phyloP scores from a whole-genome alignment of 2,329 filamentous ascomycete species.

The Aspergillus pseudotamarii region DNA sequence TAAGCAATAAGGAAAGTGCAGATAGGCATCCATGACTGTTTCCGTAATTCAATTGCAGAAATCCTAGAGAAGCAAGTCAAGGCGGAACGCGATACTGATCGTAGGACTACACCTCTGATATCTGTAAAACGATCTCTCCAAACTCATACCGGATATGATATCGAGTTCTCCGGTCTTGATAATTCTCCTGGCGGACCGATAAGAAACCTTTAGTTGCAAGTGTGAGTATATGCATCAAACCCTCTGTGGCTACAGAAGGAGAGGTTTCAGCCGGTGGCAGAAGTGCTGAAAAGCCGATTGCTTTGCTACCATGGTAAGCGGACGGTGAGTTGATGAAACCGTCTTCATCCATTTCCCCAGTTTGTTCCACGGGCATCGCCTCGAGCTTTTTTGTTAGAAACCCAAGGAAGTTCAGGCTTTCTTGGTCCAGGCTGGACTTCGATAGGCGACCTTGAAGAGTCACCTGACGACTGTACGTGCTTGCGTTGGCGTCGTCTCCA shows the following conservation, averaged over 20 bases:
- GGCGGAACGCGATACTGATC: neutral
- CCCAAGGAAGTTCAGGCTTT: slow-evolving; percentile 64
- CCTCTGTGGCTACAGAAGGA: slow-evolving; percentile 70
- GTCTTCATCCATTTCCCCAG: neutral
- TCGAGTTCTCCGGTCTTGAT: slow-evolving; percentile 35
- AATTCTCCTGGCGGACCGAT: slow-evolving; percentile 61
- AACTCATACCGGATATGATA: slow-evolving; percentile 26
- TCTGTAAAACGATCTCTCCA: slow-evolving; percentile 33
- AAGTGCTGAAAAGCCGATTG: slow-evolving; percentile 68
- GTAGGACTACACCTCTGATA: slow-evolving; percentile 18
- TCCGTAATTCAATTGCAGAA: neutral
- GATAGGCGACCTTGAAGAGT: slow-evolving; percentile 47
- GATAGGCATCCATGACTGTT: neutral
- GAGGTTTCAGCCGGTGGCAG: slow-evolving; percentile 61
- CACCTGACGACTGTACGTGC: slow-evolving; percentile 26
- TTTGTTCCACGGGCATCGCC: slow-evolving; percentile 19
- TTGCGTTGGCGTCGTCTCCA: slow-evolving; percentile 35
- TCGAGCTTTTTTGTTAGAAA: slow-evolving; percentile 58
- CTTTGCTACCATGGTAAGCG: neutral
- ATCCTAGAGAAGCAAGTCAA: neutral
- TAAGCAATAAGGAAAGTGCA: neutral
- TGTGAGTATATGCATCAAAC: slow-evolving; percentile 72
- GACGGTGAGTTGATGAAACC: neutral
- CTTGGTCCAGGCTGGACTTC: slow-evolving; percentile 57
- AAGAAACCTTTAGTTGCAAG: slow-evolving; percentile 69